Base-by-base conservation (phyloP, 2,329 filamentous ascomycete genomes). In the Chrysoporthe puriensis region DNA sequence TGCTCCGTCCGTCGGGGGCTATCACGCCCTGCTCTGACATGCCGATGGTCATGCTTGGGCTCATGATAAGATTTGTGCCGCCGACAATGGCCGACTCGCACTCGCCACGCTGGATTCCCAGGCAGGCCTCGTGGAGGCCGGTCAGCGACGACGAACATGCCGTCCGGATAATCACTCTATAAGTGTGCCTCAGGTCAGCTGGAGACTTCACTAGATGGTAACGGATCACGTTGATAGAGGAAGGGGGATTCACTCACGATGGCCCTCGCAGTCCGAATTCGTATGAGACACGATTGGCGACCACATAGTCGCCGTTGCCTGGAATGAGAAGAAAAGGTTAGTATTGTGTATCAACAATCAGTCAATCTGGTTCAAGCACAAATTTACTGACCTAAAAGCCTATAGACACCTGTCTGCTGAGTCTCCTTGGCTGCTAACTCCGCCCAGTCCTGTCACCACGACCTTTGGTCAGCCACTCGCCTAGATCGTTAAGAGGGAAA, bases 131-230 rank as follows among this genome's bases (percentile, higher is more conserved):
- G 54, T 78, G 74, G 13, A 81, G 67, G 1, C 77, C 75, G 36
- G 78, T 77, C 42, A 82, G 59, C 4, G 78, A 75, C 2, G 78
- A 76, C 0, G 79, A 81, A 61, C 81, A 80, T 3, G 76, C 81
- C 0, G 80, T 82, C 18, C 77, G 74, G 7, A 81, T 72, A 1
- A 72, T 72, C 44, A 73, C 69, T 40, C 75, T 75, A 44, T 14
- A 9, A 21, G 21, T 50, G 8, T 4, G 8, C 2, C 13, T 21
- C 9, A 13, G 7, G 2, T 50, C 21, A 50, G 48, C n/a, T 7
- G n/a, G 3, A 48, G n/a, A 3, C 11, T 21, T 48, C 18, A 26
- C 26, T 26, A 26, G 26, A 26, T 40, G 9, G 9, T 6, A 40
- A 40, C 36, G 6, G 36, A 5, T 40, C 9, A 40, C 36, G 4